Conservation (phyloP, 768 basidiomycete genomes). For the Naganishia vishniacii region DNA sequence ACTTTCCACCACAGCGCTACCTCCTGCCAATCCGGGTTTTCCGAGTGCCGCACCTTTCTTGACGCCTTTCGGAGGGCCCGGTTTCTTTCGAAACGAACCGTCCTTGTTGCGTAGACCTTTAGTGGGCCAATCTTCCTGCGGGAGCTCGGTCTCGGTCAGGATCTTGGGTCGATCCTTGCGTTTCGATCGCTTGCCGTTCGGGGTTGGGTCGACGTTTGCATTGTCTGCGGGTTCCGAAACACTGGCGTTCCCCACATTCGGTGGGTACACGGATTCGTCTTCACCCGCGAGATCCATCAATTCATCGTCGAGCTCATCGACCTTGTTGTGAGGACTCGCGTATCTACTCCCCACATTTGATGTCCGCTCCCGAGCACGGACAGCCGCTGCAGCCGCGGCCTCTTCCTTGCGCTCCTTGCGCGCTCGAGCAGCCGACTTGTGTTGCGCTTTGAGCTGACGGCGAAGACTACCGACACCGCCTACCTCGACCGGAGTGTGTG, state of each 20-base stretch:
- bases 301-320: conserved; percentile 21
- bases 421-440: conserved; percentile 2
- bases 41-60: conserved; percentile 28
- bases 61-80: conserved; percentile 46
- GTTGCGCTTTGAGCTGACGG: conserved; percentile 5
- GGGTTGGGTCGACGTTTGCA: conserved; percentile 21
- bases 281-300: conserved; percentile 32
- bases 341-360: not conserved
- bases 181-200: not conserved
- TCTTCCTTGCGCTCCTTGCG: conserved; percentile 16
- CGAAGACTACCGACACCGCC: not conserved
- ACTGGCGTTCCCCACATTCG: conserved; percentile 27
- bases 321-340: not conserved
- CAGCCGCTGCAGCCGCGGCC: not conserved
- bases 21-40: conserved; percentile 13
- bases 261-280: conserved; percentile 19
- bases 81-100: conserved; percentile 43
- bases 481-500: conserved; percentile 1
- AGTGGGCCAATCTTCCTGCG: conserved; percentile 24
- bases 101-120: conserved; percentile 40
- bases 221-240: conserved; percentile 36
- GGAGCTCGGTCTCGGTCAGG: conserved; percentile 16
- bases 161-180: conserved; percentile 16
- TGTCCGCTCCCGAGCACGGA: conserved; percentile 2
- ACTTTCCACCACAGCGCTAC: not conserved